phyloP scores from a whole-genome alignment of 768 basidiomycete genomes.

The Pisolithus sp. region DNA sequence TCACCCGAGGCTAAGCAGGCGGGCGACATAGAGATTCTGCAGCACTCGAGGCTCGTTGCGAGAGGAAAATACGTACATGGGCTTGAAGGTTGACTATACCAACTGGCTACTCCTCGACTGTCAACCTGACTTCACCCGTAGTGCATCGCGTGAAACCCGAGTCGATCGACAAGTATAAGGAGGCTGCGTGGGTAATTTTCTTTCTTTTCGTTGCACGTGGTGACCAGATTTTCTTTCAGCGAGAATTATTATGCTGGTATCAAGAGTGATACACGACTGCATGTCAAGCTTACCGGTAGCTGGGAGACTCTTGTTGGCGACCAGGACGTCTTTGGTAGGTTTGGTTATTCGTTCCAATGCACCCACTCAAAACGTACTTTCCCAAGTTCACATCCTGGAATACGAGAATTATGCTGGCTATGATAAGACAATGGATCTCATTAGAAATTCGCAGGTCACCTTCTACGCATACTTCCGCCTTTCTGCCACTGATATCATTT shows the following conservation, averaged over 20 bases:
- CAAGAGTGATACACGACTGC: slow-evolving; percentile 61
- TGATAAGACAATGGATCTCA: slow-evolving; percentile 64
- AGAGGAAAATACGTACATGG: slow-evolving; percentile 93
- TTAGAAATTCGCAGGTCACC: slow-evolving; percentile 61
- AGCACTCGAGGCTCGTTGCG: slow-evolving; percentile 86
- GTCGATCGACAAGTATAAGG: slow-evolving; percentile 76
- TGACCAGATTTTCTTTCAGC: slow-evolving; percentile 33
- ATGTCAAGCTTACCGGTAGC: slow-evolving; percentile 86
- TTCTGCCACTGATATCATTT: not conserved
- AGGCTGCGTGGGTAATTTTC: slow-evolving; percentile 62
- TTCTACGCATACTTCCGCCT: not conserved
- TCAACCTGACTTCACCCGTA: slow-evolving; percentile 25
- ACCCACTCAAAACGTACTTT: not conserved
- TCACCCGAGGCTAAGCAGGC: slow-evolving; percentile 83
- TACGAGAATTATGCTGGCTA: slow-evolving; percentile 91
- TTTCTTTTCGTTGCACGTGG: not conserved
- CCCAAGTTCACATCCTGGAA: slow-evolving; percentile 68
- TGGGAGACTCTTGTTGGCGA: slow-evolving; percentile 92
- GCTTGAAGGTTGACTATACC: slow-evolving; percentile 56
- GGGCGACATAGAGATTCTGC: slow-evolving; percentile 66
- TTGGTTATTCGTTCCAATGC: slow-evolving; percentile 21
- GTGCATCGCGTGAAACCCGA: slow-evolving; percentile 85
- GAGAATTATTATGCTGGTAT: slow-evolving; percentile 82
- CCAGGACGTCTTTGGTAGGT: slow-evolving; percentile 74
- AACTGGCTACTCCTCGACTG: not conserved